Base-by-base conservation (phyloP, 306 rosid genomes). In the Acacia confusa region DNA sequence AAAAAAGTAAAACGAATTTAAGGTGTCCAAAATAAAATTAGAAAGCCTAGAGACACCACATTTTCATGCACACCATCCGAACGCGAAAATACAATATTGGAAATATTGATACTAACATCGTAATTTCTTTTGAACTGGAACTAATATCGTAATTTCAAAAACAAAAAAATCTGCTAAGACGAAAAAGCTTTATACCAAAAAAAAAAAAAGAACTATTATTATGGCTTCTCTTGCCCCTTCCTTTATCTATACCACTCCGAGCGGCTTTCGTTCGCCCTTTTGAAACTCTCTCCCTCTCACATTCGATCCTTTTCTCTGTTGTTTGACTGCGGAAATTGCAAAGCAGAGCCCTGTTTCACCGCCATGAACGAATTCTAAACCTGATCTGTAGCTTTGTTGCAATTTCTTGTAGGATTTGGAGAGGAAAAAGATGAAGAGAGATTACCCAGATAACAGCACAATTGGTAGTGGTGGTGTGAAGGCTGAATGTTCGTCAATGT, bases 221-320 rank as follows among this genome's bases (percentile, higher is more conserved):
- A 81, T 80, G 91, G 90, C 81, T 84, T 81, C 85, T 84, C 30
- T 74, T 78, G 72, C 81, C 43, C 86, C 89, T 0, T 85, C 78
- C 85, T 90, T 90, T 85, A 87, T 90, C 92, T 85, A 86, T 83
- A 74, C 83, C 82, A 7, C 61, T 65, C 70, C 41, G 57, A 53
- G 77, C 64, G 63, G 57, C 27, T 20, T 12, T 80, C 64, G 75
- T 55, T 81, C 70, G 63, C 78, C 81, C 88, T 38, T 77, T 82
- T 79, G 55, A 75, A 84, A 85, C 60, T 81, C 81, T 64, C 79
- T 44, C 80, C 78, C 60, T 6, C 60, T 20, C 32, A 27, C 25
- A 9, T 19, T 78, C 67, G 2, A 27, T 25, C 55, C 70, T 14
- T 69, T n/a, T 19, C 30, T 55, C 63, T n/a, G 60, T 52, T 20